Evolutionary conservation across 306 rosid genomes (phyloP), one percentile per base, ranked within the genome.

Genomic region (Arachis stenosperma): DNA sequence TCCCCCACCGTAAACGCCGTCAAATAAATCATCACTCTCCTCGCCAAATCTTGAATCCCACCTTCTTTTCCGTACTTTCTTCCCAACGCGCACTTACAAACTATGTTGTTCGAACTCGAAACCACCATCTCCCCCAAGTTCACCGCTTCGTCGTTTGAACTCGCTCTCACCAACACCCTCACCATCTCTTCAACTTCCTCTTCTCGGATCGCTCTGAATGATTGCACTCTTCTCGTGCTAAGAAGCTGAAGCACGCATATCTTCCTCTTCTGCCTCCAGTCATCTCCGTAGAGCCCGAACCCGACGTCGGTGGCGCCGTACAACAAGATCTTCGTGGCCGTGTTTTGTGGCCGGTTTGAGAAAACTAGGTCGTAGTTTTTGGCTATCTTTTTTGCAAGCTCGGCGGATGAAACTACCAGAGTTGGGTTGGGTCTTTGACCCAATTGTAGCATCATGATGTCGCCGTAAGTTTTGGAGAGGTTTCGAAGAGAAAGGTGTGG

Each of bases 261-360:
- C 64, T 81, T 86, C 13, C 75, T 59, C 8, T 46, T 77, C 13
- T 79, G 77, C 43, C 75, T 76, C 90, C 86, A 84, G 2, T 71
- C 67, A 22, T 84, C 87, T 0, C 86, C 87, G 9, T 81, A 82
- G 13, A 70, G 65, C 8, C 67, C 7, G 42, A 79, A 75, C 0
- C 9, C 79, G 1, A 84, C 1, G 22, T 84, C 90, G 13, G 2
- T 70, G 73, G 58, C 48, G 2, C 64, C 82, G 9, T 85, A 84
- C 10, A 84, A 36, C 6, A 83, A 8, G 30, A 22, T 30, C 0
- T 78, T 47, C 0, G 76, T 60, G 0, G 85, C 85, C 0, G 65
- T 67, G 7, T 56, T 1, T 6, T 44, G 11, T 0, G 84, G 71
- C 6, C 80, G 6, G 36, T 53, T 39, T 2, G 79, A 59, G 71